These are phyloP conservation scores for Neurospora sublineolata DNA, from an alignment of 495 filamentous ascomycete genomes.

Conservation along the genomic window DNA sequence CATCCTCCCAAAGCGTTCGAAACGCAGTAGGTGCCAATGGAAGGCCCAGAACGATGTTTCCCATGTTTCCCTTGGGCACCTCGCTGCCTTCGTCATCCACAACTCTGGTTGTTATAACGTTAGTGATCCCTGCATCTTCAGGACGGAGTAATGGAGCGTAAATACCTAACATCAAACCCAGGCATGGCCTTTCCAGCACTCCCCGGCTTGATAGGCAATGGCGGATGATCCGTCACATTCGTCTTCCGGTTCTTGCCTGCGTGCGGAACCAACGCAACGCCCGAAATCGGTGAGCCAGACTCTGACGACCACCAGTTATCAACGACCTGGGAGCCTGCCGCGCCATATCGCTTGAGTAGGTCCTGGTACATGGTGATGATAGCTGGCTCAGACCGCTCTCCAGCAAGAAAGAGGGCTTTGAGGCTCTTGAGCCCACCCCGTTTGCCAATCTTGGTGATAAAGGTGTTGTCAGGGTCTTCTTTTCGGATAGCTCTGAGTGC, in stretches of 20 bases:
- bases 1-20: conserved; percentile 72
- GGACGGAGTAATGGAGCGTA: background rate
- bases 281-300: conserved; percentile 80
- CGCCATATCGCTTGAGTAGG: conserved; percentile 52
- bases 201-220: conserved; percentile 57
- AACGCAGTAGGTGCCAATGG: conserved; percentile 81
- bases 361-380: conserved; percentile 71
- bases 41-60: conserved; percentile 76
- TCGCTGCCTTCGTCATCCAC: conserved; percentile 70
- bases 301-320: conserved; percentile 98
- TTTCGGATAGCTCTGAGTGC: conserved; percentile 78
- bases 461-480: conserved; percentile 64
- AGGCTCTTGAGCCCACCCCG: conserved; percentile 57
- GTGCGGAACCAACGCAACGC: conserved; percentile 53
- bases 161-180: conserved; percentile 61
- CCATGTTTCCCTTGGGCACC: conserved; percentile 59
- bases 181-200: conserved; percentile 84
- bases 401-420: conserved; percentile 70
- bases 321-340: conserved; percentile 54
- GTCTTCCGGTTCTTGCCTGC: conserved; percentile 32
- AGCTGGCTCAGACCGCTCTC: conserved; percentile 79
- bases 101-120: conserved; percentile 27
- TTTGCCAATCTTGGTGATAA: conserved; percentile 48
- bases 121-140: no score
- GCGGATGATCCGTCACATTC: conserved; percentile 12